phyloP scores from a whole-genome alignment of 2,329 filamentous ascomycete genomes.

The Huntiella moniliformis region DNA sequence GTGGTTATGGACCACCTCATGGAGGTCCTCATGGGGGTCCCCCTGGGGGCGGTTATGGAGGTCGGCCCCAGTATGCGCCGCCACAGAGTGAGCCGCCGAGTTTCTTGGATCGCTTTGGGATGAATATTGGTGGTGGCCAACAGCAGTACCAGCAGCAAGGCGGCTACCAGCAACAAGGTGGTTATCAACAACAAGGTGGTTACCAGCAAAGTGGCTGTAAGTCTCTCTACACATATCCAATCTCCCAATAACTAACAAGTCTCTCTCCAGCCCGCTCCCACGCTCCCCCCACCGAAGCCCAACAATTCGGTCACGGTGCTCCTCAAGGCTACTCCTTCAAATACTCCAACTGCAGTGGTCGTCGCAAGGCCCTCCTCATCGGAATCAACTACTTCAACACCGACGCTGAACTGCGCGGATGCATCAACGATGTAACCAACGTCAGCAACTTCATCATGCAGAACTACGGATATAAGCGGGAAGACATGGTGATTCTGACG shows the following conservation, averaged over 20 bases:
- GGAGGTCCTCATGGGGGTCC: constrained; percentile 12
- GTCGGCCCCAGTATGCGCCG: constrained; percentile 14
- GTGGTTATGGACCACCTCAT: constrained; percentile 11
- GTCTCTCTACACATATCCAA: neutral
- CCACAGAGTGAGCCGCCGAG: constrained; percentile 13
- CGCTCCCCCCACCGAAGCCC: constrained; percentile 29
- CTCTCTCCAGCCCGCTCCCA: constrained; percentile 7
- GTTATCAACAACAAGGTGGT: neutral
- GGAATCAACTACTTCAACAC: constrained; percentile 69
- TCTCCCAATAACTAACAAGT: neutral
- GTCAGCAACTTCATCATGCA: constrained; percentile 52
- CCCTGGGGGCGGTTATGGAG: constrained; percentile 17
- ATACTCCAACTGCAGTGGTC: constrained; percentile 57
- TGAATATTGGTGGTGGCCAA: constrained; percentile 5
- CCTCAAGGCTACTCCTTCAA: constrained; percentile 53
- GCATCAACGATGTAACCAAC: constrained; percentile 68
- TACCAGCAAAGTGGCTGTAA: neutral
- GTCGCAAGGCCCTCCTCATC: constrained; percentile 55
- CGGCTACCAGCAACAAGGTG: neutral
- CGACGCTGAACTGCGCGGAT: constrained; percentile 51
- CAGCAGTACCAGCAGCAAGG: constrained; percentile 2
- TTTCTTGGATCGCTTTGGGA: constrained; percentile 13
- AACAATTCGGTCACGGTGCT: constrained; percentile 48
- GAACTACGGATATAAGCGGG: constrained; percentile 50
- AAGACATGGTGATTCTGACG: constrained; percentile 65